Evolutionary conservation across 2,329 filamentous ascomycete genomes (phyloP).

Genomic region (Fusarium pseudoanthophilum): DNA sequence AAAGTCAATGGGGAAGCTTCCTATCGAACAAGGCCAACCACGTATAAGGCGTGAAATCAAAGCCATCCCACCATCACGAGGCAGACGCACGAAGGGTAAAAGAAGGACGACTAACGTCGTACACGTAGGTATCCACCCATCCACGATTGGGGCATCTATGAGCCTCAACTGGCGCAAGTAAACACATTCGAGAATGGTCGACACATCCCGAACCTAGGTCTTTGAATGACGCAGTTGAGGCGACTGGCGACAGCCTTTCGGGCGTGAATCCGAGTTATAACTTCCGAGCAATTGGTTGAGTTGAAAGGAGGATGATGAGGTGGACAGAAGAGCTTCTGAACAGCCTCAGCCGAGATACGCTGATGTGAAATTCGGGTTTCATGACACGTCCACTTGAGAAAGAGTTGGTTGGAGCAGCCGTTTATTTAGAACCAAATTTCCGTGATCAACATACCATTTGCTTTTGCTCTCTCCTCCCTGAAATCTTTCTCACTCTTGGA

Average conservation of each 20-base stretch:
- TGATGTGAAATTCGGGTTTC: neutral
- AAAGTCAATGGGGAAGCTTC: neutral
- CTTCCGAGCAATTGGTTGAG: constrained; percentile 10
- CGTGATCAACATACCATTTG: neutral
- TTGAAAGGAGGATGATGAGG: constrained; percentile 11
- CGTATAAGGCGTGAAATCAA: neutral
- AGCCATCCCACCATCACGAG: constrained; percentile 40
- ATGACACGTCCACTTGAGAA: neutral
- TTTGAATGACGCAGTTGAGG: constrained; percentile 22
- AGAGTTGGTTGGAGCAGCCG: too few relatives aligned
- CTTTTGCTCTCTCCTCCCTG: neutral
- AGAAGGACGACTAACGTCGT: constrained; percentile 31
- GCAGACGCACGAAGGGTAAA: constrained; percentile 40
- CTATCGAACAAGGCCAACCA: constrained; percentile 6
- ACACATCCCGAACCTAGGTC: neutral
- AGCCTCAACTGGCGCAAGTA: constrained; percentile 34
- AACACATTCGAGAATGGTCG: neutral
- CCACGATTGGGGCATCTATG: constrained; percentile 22
- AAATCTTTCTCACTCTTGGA: neutral
- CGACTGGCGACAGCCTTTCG: constrained; percentile 23
- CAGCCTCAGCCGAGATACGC: neutral
- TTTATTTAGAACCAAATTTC: neutral
- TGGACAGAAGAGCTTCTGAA: neutral
- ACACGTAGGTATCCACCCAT: constrained; percentile 24
- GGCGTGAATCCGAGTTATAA: neutral